These are phyloP conservation scores for Torulaspora delbrueckii DNA, from an alignment of 805 yeast species.

Conservation along the genomic window DNA sequence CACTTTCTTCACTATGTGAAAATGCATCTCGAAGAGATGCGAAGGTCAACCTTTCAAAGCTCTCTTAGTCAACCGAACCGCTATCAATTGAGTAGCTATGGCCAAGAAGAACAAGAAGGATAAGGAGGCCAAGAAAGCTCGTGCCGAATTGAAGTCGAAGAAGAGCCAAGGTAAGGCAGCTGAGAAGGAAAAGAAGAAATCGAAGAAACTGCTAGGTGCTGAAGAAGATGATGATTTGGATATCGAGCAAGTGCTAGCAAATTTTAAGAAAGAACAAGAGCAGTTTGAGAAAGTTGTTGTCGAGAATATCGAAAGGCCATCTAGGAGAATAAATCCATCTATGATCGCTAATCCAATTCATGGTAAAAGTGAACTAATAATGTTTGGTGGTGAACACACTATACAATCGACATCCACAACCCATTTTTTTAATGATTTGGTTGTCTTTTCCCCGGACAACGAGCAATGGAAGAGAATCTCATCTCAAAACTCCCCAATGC, in stretches of 20 bases:
- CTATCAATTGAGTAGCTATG: constrained; percentile 43
- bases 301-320: constrained; percentile 54
- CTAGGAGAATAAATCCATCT: constrained; percentile 66
- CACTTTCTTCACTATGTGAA: not conserved
- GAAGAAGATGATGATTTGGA: constrained; percentile 79
- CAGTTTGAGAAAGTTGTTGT: constrained; percentile 67
- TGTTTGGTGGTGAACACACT: constrained; percentile 87
- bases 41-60: not conserved
- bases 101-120: constrained; percentile 84
- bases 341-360: constrained; percentile 71
- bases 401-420: constrained; percentile 45
- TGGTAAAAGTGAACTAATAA: constrained; percentile 67
- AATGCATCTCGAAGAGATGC: not conserved
- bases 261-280: constrained; percentile 74
- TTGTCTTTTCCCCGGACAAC: constrained; percentile 65
- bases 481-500: constrained; percentile 85
- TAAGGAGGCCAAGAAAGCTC: constrained; percentile 87
- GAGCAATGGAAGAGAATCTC: constrained; percentile 74
- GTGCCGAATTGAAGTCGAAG: constrained; percentile 74
- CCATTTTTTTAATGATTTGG: constrained; percentile 76
- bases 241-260: constrained; percentile 75
- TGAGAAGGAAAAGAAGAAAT: constrained; percentile 63
- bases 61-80: not conserved
- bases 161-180: constrained; percentile 74
- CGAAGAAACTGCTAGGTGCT: constrained; percentile 62